phyloP scores from a whole-genome alignment of 495 filamentous ascomycete species.

The Sporormia fimetaria region DNA sequence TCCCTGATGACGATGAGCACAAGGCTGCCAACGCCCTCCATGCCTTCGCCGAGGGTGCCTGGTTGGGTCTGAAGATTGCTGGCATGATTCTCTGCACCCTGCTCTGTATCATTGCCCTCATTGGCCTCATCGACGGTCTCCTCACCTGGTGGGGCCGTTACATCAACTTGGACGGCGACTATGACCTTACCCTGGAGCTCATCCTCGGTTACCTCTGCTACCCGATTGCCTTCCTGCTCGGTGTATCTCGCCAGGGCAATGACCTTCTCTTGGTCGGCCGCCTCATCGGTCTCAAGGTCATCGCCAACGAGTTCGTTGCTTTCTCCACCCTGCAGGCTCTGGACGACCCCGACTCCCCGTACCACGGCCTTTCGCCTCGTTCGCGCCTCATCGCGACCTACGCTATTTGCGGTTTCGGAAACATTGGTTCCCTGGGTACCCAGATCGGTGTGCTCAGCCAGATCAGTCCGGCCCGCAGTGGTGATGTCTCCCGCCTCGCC shows the following conservation, averaged over 20 bases:
- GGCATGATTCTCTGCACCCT: slow-evolving; percentile 72
- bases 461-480: slow-evolving; percentile 59
- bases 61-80: slow-evolving; percentile 69
- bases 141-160: slow-evolving; percentile 86
- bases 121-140: slow-evolving; percentile 64
- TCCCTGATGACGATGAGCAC: slow-evolving; percentile 64
- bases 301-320: slow-evolving; percentile 48
- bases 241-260: slow-evolving; percentile 55
- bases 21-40: slow-evolving; percentile 66
- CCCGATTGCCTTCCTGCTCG: slow-evolving; percentile 72
- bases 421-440: slow-evolving; percentile 70
- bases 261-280: slow-evolving; percentile 64
- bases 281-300: slow-evolving; percentile 73
- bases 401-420: slow-evolving; percentile 54
- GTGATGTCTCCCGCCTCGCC: slow-evolving; percentile 65
- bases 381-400: slow-evolving; percentile 64
- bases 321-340: slow-evolving; percentile 37
- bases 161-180: slow-evolving; percentile 54
- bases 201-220: slow-evolving; percentile 79
- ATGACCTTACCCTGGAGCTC: slow-evolving; percentile 58
- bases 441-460: slow-evolving; percentile 80
- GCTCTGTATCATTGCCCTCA: slow-evolving; percentile 74
- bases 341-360: slow-evolving; percentile 30
- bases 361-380: slow-evolving; percentile 50
- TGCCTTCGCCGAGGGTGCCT: slow-evolving; percentile 77